Conservation (phyloP, 2,329 filamentous ascomycete species). For the Penicillium occitanis region DNA sequence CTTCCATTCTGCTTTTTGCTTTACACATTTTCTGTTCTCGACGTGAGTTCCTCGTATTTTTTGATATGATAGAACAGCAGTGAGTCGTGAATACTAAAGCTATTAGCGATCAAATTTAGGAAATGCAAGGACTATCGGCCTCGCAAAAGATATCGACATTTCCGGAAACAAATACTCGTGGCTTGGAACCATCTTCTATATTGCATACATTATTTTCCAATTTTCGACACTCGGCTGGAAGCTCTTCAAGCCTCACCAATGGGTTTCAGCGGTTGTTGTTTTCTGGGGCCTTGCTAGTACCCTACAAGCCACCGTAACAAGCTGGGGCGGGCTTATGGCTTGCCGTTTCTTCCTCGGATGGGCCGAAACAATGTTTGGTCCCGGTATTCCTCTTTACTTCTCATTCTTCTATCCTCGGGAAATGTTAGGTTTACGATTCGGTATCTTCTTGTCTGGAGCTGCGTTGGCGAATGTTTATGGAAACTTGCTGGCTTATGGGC, state of each 20-base stretch:
- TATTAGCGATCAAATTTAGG: conserved; percentile 18
- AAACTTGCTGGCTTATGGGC: neutral
- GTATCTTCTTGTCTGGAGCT: conserved; percentile 45
- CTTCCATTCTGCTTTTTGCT: conserved; percentile 21
- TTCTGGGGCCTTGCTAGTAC: conserved; percentile 25
- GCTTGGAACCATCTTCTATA: conserved; percentile 26
- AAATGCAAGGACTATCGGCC: conserved; percentile 24
- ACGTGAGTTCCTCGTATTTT: neutral
- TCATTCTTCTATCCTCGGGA: conserved; percentile 53
- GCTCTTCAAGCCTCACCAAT: conserved; percentile 29
- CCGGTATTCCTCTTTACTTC: conserved; percentile 30
- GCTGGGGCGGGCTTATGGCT: conserved; percentile 30
- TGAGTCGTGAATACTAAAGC: neutral
- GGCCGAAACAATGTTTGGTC: neutral
- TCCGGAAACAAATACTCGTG: conserved; percentile 24
- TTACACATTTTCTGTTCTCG: conserved; percentile 19
- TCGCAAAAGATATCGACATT: conserved; percentile 24
- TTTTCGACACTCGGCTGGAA: conserved; percentile 31
- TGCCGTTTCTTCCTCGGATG: conserved; percentile 23
- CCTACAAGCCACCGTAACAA: conserved; percentile 26
- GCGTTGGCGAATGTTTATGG: conserved; percentile 40
- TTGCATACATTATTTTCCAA: conserved; percentile 30
- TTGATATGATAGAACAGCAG: no score
- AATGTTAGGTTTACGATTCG: conserved; percentile 48
- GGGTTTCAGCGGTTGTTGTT: conserved; percentile 28